Base-by-base conservation (phyloP, 306 rosid species). In the Clitoria ternatea region DNA sequence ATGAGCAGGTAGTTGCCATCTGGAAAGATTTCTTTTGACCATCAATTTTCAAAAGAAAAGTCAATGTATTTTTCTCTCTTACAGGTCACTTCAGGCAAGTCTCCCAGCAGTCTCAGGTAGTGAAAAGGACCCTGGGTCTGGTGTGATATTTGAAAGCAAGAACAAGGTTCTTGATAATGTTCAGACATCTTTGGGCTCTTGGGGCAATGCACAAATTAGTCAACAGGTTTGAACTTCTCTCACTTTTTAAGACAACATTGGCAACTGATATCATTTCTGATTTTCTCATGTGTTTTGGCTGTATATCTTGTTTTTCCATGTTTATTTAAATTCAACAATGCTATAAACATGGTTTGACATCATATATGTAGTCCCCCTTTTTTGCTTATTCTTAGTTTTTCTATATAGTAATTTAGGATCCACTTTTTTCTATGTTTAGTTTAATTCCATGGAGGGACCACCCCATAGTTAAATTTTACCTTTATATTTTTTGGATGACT, bases 131-230 rank as follows among this genome's bases (percentile, higher is more conserved):
- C 61, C 79, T 43, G 88, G 73, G 42, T 69, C 87, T 48, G 68
- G 89, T 56, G 66, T 76, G 71, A 79, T 78, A 57, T 80, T 82
- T 73, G 98, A 89, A 65, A 76, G 63, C 82, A 93, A 87, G 81
- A 89, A 81, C 60, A 86, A 86, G 85, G 89, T 66, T 69, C 80
- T 80, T 53, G 92, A 85, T 66, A 78, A 61, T 79, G 93, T 70
- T 64, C 89, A 77, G 76, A 67, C 96, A 59, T 85, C 98, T 61
- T 72, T 88, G 78, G 80, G 79, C 61, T 68, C 96, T 37, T 92
- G 98, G 98, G 83, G 89, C 42, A 83, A 78, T 87, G 77, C 76
- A 7, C 87, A 49, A 76, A 85, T 85, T 62, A 85, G 85, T 83
- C 96, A 88, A 75, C 98, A 94, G 98, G 98, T 94, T 39, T 62